Evolutionary conservation across 495 filamentous ascomycete species (phyloP).

Genomic region (Sporormia fimetaria): DNA sequence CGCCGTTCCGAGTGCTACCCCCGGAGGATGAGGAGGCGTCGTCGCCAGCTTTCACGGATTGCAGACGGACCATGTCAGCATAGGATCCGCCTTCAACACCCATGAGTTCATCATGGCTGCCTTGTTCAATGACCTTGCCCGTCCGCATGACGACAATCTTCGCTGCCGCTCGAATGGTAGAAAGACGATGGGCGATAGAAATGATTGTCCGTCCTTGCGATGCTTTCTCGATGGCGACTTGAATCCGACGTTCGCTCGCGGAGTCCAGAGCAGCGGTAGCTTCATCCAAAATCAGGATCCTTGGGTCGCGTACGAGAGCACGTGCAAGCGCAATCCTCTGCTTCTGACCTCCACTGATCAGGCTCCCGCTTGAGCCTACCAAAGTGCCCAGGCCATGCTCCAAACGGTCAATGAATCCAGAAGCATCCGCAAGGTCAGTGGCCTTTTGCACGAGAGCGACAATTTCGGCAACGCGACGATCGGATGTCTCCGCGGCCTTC

Average conservation of each 20-base stretch:
- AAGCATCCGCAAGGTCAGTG: constrained; percentile 34
- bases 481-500: constrained; percentile 29
- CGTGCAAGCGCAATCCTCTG: constrained; percentile 35
- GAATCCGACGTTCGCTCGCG: constrained; percentile 67
- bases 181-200: constrained; percentile 81
- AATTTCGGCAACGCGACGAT: constrained; percentile 33
- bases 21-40: not conserved
- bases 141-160: constrained; percentile 70
- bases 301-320: constrained; percentile 56
- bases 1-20: not conserved
- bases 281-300: constrained; percentile 74
- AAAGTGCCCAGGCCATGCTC: constrained; percentile 32
- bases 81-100: constrained; percentile 8
- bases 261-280: constrained; percentile 84
- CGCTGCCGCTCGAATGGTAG: constrained; percentile 78
- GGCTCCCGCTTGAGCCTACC: constrained; percentile 30
- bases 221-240: constrained; percentile 22
- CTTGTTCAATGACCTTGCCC: constrained; percentile 62
- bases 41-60: constrained; percentile 15
- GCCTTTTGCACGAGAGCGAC: constrained; percentile 34
- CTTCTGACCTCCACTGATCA: constrained; percentile 35
- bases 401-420: constrained; percentile 24
- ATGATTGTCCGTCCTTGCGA: constrained; percentile 48
- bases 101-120: constrained; percentile 58
- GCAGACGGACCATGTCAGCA: constrained; percentile 28